Percentiles rank a stretch among this genome's conserved stretches.
These are phyloP conservation scores for Aspergillus tamarii DNA, from an alignment of 2,329 filamentous ascomycete species.

Conservation along the genomic window DNA sequence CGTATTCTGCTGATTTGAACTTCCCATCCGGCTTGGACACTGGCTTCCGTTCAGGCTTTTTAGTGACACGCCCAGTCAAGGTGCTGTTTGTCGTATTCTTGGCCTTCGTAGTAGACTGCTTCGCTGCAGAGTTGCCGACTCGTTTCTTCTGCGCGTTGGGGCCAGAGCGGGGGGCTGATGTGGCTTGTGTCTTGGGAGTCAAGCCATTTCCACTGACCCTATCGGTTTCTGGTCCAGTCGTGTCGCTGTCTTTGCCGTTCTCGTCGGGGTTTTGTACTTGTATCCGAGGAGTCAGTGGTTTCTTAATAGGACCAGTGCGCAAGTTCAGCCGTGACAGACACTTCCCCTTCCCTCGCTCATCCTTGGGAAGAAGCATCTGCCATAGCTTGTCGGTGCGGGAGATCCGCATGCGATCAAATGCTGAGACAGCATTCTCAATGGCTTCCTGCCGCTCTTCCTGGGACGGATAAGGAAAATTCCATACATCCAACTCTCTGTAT, in stretches of 20 bases:
- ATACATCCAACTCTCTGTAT: constrained; percentile 65
- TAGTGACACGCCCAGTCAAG: constrained; percentile 46
- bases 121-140: constrained; percentile 46
- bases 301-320: constrained; percentile 43
- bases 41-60: constrained; percentile 49
- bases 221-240: constrained; percentile 44
- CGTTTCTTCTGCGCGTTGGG: constrained; percentile 40
- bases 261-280: constrained; percentile 43
- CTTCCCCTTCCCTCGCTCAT: constrained; percentile 65
- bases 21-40: constrained; percentile 45
- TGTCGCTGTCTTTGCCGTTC: constrained; percentile 36
- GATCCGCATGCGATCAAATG: constrained; percentile 65
- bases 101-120: constrained; percentile 46
- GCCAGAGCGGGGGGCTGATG: constrained; percentile 30
- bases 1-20: constrained; percentile 58
- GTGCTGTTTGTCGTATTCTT: constrained; percentile 56
- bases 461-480: constrained; percentile 61
- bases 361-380: constrained; percentile 63
- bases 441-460: constrained; percentile 61
- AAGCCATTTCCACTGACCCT: constrained; percentile 28
- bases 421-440: constrained; percentile 64
- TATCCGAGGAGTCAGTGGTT: constrained; percentile 41
- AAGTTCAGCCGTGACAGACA: constrained; percentile 63
- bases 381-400: constrained; percentile 63
- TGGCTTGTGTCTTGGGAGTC: constrained; percentile 32